phyloP scores from a whole-genome alignment of 1,139 yeast genomes.

The Sugiyamaella novakii region DNA sequence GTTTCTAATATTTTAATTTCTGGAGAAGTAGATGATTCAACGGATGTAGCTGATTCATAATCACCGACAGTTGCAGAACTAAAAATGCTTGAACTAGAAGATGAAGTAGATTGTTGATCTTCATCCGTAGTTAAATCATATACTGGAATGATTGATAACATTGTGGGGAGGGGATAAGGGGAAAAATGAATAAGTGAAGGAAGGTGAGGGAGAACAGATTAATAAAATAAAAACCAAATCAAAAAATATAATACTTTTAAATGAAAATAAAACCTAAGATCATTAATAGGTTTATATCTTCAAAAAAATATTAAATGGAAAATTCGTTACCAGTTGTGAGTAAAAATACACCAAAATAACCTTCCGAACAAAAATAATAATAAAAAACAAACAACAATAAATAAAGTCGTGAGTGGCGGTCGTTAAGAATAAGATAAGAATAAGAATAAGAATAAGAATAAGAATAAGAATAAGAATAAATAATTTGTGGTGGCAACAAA shows the following conservation, averaged over 20 bases:
- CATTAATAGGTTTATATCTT: slow-evolving; percentile 15
- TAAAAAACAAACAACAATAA: slow-evolving; percentile 17
- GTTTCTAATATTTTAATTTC: slow-evolving; percentile 9
- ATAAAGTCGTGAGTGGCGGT: slow-evolving; percentile 16
- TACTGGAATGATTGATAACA: slow-evolving; percentile 10
- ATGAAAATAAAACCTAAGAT: slow-evolving; percentile 5
- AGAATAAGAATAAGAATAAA: too few species aligned
- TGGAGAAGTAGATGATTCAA: slow-evolving; percentile 14
- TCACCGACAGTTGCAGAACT: slow-evolving; percentile 15
- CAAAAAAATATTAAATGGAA: too few species aligned
- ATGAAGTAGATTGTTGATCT: not conserved
- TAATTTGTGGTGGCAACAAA: not conserved
- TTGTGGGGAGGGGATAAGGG: too few species aligned
- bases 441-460: too few species aligned
- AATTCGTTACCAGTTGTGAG: not conserved
- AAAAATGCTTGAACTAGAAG: slow-evolving; percentile 12
- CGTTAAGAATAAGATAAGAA: slow-evolving; percentile 5
- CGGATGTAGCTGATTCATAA: slow-evolving; percentile 11
- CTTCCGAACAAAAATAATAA: too few species aligned
- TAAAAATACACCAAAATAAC: slow-evolving; percentile 14
- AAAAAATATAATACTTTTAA: too few species aligned
- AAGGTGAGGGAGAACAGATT: slow-evolving; percentile 1
- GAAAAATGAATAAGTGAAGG: slow-evolving; percentile 1
- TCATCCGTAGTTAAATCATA: slow-evolving; percentile 12
- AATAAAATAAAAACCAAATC: not conserved